Evolutionary conservation across 371 early-diverging fungal species (phyloP).

Genomic region (Mucor velutinosus): DNA sequence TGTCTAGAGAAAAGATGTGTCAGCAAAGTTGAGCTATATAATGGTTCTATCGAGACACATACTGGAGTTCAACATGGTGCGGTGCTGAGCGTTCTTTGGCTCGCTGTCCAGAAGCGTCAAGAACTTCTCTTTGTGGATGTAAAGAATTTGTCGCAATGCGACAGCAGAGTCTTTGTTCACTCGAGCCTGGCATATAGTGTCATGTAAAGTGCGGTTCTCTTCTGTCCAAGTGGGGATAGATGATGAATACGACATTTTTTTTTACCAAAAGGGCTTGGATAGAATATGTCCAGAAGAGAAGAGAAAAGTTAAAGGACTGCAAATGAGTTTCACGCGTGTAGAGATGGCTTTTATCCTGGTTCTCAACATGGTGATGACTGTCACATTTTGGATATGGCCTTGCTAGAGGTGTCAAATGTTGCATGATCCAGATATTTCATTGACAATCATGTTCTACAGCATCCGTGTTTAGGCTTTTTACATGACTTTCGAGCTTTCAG

Average conservation of each 20-base stretch:
- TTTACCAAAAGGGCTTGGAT: neutral
- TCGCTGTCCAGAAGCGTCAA: constrained; percentile 48
- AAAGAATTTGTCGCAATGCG: constrained; percentile 25
- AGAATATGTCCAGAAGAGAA: neutral
- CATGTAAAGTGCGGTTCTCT: constrained; percentile 28
- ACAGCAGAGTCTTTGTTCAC: constrained; percentile 21
- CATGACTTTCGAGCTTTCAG: too few species aligned
- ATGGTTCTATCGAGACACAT: constrained; percentile 4
- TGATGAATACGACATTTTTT: constrained; percentile 6
- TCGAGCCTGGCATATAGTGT: constrained; percentile 38
- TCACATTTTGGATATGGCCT: too few species aligned
- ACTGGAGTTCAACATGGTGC: constrained; percentile 55
- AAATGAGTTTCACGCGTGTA: neutral
- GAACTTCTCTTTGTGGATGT: constrained; percentile 40
- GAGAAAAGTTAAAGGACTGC: neutral
- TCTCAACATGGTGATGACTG: neutral
- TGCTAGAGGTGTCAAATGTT: too few species aligned
- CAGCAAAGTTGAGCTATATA: neutral
- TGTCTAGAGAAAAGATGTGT: constrained; percentile 22
- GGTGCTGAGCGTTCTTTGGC: constrained; percentile 50
- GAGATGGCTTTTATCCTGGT: neutral
- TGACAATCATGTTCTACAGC: too few species aligned
- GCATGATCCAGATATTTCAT: too few species aligned
- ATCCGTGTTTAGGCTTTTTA: too few species aligned
- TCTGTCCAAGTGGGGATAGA: constrained; percentile 31